phyloP scores from a whole-genome alignment of 257 asterid species.

The Fraxinus pennsylvanica region DNA sequence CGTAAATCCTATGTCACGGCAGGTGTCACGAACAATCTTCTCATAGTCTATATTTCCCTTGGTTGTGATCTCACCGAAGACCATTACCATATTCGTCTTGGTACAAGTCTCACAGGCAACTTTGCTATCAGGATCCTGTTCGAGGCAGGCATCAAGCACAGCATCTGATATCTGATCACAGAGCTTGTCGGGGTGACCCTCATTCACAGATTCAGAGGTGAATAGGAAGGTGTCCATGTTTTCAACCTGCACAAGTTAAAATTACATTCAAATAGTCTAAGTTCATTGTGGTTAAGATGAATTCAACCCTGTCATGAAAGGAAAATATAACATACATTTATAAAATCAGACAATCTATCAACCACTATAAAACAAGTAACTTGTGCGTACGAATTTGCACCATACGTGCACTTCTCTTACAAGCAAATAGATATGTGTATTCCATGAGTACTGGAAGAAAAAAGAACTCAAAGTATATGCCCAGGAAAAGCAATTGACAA shows the following conservation, averaged over 20 bases:
- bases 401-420: neutral
- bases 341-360: neutral
- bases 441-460: neutral
- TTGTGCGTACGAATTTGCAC: neutral
- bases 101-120: constrained; percentile 70
- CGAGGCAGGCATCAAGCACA: constrained; percentile 64
- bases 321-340: neutral
- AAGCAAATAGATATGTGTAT: neutral
- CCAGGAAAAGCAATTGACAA: too few species aligned
- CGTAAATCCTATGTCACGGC: constrained; percentile 55
- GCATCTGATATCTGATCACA: constrained; percentile 74
- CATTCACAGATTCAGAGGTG: constrained; percentile 68
- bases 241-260: constrained; percentile 28
- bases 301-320: neutral
- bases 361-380: constrained; percentile 2
- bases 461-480: neutral
- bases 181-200: constrained; percentile 74
- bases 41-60: constrained; percentile 59
- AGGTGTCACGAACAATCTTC: constrained; percentile 61
- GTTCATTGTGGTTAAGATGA: neutral
- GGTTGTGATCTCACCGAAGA: constrained; percentile 64
- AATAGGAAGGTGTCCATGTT: constrained; percentile 62
- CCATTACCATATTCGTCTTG: constrained; percentile 67
- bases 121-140: constrained; percentile 65
- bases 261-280: neutral